Conservation (phyloP, 2,329 filamentous ascomycete species). For the Neofusicoccum parvum region DNA sequence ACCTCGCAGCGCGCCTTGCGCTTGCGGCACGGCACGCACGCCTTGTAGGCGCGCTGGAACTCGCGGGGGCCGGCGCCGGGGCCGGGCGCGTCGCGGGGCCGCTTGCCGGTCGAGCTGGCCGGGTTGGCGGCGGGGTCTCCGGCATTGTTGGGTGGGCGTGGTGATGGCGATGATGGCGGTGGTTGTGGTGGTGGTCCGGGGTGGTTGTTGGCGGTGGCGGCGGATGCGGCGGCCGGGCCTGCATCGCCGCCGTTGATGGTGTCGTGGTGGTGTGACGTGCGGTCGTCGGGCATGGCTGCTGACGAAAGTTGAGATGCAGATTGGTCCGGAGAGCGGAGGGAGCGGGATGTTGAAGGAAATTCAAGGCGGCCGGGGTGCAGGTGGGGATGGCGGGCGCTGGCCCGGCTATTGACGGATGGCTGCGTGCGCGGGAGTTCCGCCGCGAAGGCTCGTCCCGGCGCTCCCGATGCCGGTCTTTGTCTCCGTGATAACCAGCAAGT, state of each 20-base stretch:
- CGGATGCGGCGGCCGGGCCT: neutral
- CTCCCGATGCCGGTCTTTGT: neutral
- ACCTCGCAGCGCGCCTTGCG: slow-evolving; percentile 57
- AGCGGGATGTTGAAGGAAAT: slow-evolving; percentile 18
- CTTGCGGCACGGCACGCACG: slow-evolving; percentile 55
- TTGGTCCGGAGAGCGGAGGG: neutral
- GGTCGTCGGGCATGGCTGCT: neutral
- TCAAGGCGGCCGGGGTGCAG: neutral
- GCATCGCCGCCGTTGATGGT: neutral
- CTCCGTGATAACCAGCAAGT: neutral
- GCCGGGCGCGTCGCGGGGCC: neutral
- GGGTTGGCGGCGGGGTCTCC: neutral
- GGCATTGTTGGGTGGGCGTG: neutral
- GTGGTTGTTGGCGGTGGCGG: neutral
- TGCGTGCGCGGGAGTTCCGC: neutral
- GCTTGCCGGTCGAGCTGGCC: neutral
- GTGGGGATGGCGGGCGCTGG: neutral
- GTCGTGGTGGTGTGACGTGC: neutral
- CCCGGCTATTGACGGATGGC: slow-evolving; percentile 10
- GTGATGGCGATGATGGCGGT: neutral
- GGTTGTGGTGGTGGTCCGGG: neutral
- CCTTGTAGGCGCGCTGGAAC: slow-evolving; percentile 58
- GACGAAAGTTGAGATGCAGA: neutral
- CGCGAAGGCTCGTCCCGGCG: neutral
- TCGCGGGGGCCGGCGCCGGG: neutral